Base-by-base conservation (phyloP, 352 stramenopile species). In the Albugo candida region DNA sequence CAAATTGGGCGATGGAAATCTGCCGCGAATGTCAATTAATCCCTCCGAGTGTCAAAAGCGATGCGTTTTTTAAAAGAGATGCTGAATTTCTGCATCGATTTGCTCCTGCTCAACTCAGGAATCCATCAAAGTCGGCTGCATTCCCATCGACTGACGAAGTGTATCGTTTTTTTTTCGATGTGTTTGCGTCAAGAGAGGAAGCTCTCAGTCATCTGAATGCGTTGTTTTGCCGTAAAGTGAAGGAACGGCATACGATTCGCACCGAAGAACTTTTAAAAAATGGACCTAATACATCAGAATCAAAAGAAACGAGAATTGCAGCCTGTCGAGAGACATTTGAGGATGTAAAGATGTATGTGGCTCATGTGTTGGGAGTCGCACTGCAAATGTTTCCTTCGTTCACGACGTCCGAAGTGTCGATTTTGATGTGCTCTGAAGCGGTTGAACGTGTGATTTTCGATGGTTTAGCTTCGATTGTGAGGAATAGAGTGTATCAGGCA, bases 261-360 rank as follows among this genome's bases (percentile, higher is more conserved):
- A 13, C 51, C 49, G 24, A 52, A 65, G 10, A 53, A 60, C 34
- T 59, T 59, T 27, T 45, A 57, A 19, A 16, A 53, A 11, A 36
- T 39, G 13, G 53, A 36, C 19, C 45, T 51, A 45, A 20, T 37
- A 18, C 61, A 48, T 39, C 48, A 61, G 36, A 41, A 37, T 43
- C 38, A 10, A 24, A 37, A 27, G 38, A 20, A 40, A 56, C 18
- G 27, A 35, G 11, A 27, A 39, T 38, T 8, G 48, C 51, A 34
- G 38, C 11, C 19, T 64, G 21, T 55, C 52, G 21, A 20, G 67
- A 79, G 20, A 78, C 68, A 1, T 56, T 83, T 20, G 68, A 80
- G 17, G 71, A 83, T 45, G 62, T 67, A 6, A 71, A 76, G 46
- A 81, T 81, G 67, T 81, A 83, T 36, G 41, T 83, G 2, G 67